Evolutionary conservation across 768 basidiomycete genomes (phyloP).

Genomic region (Pulveroboletus ravenelii): DNA sequence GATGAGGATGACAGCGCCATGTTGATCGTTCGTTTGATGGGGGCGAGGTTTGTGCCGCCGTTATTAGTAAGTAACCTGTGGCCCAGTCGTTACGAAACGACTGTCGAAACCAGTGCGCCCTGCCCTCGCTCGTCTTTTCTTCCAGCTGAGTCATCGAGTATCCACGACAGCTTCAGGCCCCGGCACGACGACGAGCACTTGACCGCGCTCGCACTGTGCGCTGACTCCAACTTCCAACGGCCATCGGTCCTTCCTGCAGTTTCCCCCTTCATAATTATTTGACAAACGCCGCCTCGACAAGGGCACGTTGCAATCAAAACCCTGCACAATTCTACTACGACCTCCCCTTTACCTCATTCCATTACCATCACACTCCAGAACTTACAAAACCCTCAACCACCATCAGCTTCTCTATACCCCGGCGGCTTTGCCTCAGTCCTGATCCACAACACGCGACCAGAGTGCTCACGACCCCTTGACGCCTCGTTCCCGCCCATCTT

Average conservation of each 20-base stretch:
- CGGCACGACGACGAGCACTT: conserved; percentile 12
- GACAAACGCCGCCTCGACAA: conserved; percentile 49
- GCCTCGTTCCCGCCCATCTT: conserved; percentile 39
- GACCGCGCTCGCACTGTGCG: conserved; percentile 21
- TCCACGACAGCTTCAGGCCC: conserved; percentile 9
- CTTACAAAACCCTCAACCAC: conserved; percentile 35
- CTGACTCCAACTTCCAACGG: conserved; percentile 17
- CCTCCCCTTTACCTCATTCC: conserved; percentile 61
- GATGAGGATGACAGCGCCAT: conserved; percentile 16
- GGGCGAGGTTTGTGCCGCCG: conserved; percentile 11
- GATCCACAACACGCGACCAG: conserved; percentile 37
- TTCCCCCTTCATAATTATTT: conserved; percentile 33
- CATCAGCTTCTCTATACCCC: conserved; percentile 27
- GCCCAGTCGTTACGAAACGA: conserved; percentile 30
- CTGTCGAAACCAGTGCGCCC: conserved; percentile 31
- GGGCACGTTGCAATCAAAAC: conserved; percentile 83
- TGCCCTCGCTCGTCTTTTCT: conserved; percentile 12
- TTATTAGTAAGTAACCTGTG: conserved; percentile 25
- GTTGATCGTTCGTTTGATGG: conserved; percentile 14
- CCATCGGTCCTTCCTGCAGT: conserved; percentile 17
- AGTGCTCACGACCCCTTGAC: conserved; percentile 56
- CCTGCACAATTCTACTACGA: conserved; percentile 41
- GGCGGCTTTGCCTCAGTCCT: conserved; percentile 26
- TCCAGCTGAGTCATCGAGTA: conserved; percentile 18
- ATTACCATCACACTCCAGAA: conserved; percentile 31